Conservation (phyloP, 495 filamentous ascomycete species). For the Pseudotulostoma volvatum region DNA sequence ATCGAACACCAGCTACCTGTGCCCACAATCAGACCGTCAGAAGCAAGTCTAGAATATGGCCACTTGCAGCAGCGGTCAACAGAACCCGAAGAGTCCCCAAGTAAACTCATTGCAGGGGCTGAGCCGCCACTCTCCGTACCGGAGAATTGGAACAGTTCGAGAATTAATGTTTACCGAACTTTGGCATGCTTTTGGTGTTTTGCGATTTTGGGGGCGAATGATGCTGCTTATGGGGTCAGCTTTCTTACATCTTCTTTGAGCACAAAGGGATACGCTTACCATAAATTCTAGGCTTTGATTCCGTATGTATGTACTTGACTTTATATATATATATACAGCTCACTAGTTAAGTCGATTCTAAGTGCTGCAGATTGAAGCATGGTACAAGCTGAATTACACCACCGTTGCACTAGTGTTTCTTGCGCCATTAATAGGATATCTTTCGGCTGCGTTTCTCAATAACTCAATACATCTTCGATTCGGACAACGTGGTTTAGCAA, state of each 20-base stretch:
- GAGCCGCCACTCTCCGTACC: too few relatives aligned
- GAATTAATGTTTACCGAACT: slow-evolving; percentile 47
- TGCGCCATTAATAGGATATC: slow-evolving; percentile 40
- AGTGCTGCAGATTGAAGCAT: slow-evolving; percentile 36
- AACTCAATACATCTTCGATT: slow-evolving; percentile 36
- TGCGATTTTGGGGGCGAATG: slow-evolving; percentile 65
- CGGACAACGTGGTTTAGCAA: slow-evolving; percentile 57
- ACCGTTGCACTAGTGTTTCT: slow-evolving; percentile 43
- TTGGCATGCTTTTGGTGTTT: slow-evolving; percentile 57
- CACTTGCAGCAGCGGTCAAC: too few relatives aligned
- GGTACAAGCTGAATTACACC: slow-evolving; percentile 37
- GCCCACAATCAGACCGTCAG: too few relatives aligned
- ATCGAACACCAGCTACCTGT: too few relatives aligned
- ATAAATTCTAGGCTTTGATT: slow-evolving; percentile 34
- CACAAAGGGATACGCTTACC: neutral
- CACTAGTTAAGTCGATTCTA: too few relatives aligned
- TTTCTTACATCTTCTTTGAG: slow-evolving; percentile 1
- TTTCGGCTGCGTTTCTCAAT: slow-evolving; percentile 32
- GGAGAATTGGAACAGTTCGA: slow-evolving; percentile 56
- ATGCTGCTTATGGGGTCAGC: slow-evolving; percentile 64
- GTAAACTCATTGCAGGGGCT: too few relatives aligned
- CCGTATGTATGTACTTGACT: slow-evolving; percentile 22
- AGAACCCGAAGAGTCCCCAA: too few relatives aligned
- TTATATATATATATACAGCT: slow-evolving; percentile 2
- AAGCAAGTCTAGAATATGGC: too few relatives aligned